phyloP scores from a whole-genome alignment of 108 stramenopile genomes.

The Cyclotella sp. region DNA sequence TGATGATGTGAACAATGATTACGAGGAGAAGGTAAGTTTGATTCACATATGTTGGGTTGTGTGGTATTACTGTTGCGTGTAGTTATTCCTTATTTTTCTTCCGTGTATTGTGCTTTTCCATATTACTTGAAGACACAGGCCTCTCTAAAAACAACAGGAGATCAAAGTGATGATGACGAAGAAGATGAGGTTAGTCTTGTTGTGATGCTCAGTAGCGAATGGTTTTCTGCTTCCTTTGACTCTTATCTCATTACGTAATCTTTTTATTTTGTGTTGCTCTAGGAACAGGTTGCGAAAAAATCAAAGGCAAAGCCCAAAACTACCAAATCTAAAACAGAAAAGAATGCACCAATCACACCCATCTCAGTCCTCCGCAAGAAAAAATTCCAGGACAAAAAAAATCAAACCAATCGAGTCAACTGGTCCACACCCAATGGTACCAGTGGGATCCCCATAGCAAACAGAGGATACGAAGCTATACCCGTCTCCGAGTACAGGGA shows the following conservation, averaged over 20 bases:
- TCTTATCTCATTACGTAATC: background rate
- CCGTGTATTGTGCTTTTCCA: background rate
- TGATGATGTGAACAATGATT: conserved; percentile 3
- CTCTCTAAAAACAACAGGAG: background rate
- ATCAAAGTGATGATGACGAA: conserved; percentile 18
- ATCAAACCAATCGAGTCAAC: conserved; percentile 34
- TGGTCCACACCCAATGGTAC: conserved; percentile 53
- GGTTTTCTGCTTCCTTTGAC: background rate
- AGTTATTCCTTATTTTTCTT: background rate
- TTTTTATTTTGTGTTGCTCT: conserved; percentile 3
- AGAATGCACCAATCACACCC: conserved; percentile 35
- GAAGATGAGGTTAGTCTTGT: conserved; percentile 17
- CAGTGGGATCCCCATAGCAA: conserved; percentile 59
- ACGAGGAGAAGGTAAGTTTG: conserved; percentile 9
- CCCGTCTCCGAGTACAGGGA: conserved; percentile 73
- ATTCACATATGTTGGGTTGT: background rate
- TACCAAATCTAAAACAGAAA: conserved; percentile 34
- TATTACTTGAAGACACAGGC: too few relatives aligned
- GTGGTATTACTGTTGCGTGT: background rate
- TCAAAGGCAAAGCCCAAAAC: background rate
- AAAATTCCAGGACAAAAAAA: conserved; percentile 32
- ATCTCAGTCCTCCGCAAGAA: conserved; percentile 45
- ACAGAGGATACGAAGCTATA: conserved; percentile 64
- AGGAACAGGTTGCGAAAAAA: conserved; percentile 26
- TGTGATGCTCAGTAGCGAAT: background rate